Evolutionary conservation across 306 rosid species (phyloP).

Genomic region (Cicer cuneatum): DNA sequence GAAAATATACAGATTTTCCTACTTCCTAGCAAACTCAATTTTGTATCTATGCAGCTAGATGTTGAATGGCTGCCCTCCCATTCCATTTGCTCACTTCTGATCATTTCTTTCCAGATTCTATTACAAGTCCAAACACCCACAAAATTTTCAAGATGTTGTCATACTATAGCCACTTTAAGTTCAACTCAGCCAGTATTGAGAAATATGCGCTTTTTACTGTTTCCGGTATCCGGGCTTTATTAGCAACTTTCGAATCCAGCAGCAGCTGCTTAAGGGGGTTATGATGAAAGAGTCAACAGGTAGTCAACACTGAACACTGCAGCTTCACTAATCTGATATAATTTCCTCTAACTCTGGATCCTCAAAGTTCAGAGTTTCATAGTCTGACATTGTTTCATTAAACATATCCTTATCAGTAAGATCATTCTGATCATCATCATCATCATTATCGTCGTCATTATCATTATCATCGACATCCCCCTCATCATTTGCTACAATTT

Average conservation of each 20-base stretch:
- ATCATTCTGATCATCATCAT: conserved; percentile 73
- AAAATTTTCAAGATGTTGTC: conserved; percentile 18
- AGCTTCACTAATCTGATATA: conserved; percentile 73
- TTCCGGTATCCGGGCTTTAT: conserved; percentile 34
- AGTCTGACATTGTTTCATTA: conserved; percentile 64
- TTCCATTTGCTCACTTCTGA: conserved; percentile 33
- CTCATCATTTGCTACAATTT: conserved; percentile 53
- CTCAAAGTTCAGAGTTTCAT: conserved; percentile 69
- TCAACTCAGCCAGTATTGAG: conserved; percentile 31
- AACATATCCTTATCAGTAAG: conserved; percentile 57
- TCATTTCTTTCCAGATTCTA: conserved; percentile 31
- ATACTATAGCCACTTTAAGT: conserved; percentile 25
- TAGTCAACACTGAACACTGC: conserved; percentile 27
- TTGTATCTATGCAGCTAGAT: conserved; percentile 24
- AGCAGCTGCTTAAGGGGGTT: conserved; percentile 31
- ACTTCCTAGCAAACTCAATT: conserved; percentile 33
- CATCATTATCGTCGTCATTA: conserved; percentile 57
- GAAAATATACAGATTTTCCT: conserved; percentile 44
- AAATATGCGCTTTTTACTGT: conserved; percentile 23
- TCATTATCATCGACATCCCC: conserved; percentile 65
- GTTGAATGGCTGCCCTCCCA: conserved; percentile 4
- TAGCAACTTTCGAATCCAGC: conserved; percentile 44
- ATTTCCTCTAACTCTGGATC: conserved; percentile 90
- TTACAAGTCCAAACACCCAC: conserved; percentile 30
- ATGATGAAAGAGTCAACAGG: conserved; percentile 22